Evolutionary conservation across 768 basidiomycete species (phyloP), one percentile per base, ranked within the genome.

Genomic region (Leccinum uliginosum): DNA sequence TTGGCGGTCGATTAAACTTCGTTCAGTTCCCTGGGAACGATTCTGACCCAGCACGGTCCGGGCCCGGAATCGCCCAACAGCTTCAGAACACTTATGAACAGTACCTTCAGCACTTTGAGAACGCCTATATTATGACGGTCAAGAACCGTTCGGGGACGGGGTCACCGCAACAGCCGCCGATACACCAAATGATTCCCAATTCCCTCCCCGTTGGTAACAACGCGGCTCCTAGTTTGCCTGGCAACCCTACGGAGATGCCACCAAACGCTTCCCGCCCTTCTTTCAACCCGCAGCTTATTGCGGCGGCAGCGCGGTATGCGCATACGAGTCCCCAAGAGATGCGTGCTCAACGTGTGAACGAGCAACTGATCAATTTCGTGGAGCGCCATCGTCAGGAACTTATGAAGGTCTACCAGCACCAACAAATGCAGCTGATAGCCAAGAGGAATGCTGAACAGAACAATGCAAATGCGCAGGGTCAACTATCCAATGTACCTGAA

Each of bases 1-100:
- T 91, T 55, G 89, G 81, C 17, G 88, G 80, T n/a, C 79, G 78
- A 23, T 75, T 91, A 70, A 84, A 83, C 17, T 82, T 85, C 62
- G 77, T 84, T 3, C 78, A 84, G 53, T 87, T 89, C 60, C 84
- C 84, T 3, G 85, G 78, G 4, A 80, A 73, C 11, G 84, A 81
- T 1, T 68, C 74, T 4, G 84, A 87, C 58, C 86, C 87, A 11
- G 75, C 81, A 5, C 83, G 80, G 62, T 78, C 79, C 26, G 84
- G 84, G 4, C 87, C 86, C 2, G 83, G 72, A 23, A 76, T 81
- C 29, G 88, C 86, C 0, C 78, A 79, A 51, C 82, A 83, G 24
- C 71, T 91, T 4, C 77, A 79, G 1, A 77, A 81, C 59, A 75
- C 83, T 24, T 89, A 89, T 71, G 79, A 80, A 53, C 77, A 80